Percentiles rank a stretch among this genome's conserved stretches.
Evolutionary conservation across 345 rosid genomes (phyloP).

Genomic region (Clausena lansium): DNA sequence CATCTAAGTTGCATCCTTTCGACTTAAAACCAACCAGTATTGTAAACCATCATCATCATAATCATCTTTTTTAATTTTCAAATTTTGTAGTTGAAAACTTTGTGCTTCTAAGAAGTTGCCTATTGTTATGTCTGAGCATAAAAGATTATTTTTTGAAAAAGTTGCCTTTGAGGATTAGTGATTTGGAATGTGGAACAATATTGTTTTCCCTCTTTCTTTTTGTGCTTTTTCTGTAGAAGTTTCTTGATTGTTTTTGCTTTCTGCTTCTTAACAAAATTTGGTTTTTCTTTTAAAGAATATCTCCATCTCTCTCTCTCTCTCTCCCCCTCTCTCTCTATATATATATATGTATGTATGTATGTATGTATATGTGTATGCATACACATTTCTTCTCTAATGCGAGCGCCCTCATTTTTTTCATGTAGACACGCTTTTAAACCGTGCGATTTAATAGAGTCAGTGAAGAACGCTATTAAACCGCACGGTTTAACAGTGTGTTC

Average conservation of each 20-base stretch:
- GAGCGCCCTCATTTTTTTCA: no score
- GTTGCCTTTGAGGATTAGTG: no score
- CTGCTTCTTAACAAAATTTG: not conserved
- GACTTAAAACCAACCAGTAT: not conserved
- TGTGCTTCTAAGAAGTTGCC: not conserved
- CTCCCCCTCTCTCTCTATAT: no score
- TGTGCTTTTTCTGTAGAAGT: not conserved
- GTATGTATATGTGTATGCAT: not conserved
- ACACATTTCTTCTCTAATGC: no score
- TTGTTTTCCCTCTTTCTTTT: not conserved
- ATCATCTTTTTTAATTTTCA: not conserved
- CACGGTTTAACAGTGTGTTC: no score
- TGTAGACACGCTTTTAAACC: no score
- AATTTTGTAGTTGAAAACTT: not conserved
- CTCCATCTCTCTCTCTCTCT: not conserved
- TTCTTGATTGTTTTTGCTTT: not conserved
- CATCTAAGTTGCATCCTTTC: not conserved
- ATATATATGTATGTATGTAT: no score
- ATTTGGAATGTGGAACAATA: not conserved
- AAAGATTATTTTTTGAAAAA: not conserved
- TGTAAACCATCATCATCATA: not conserved
- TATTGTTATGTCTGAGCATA: not conserved
- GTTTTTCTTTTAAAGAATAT: not conserved
- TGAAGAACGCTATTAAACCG: no score
- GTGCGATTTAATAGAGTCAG: no score